Percentiles rank a stretch among this genome's conserved stretches.
Evolutionary conservation across 192 early-diverging fungal genomes (phyloP).

Genomic region (Coemansia sp.): DNA sequence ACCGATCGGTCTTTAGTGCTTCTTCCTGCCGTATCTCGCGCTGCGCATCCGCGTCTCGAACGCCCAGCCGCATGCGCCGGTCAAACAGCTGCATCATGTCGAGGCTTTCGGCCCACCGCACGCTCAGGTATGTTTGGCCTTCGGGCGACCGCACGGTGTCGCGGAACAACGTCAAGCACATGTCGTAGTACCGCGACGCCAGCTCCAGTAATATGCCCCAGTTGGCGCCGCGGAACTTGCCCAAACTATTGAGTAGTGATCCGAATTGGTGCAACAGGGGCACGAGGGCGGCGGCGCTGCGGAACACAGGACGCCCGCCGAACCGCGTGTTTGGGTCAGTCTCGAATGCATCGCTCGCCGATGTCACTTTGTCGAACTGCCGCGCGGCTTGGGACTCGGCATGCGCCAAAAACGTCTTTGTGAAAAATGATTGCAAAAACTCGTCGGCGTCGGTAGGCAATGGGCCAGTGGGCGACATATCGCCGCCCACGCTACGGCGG

Average conservation of each 20-base stretch:
- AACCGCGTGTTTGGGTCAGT: constrained; percentile 35
- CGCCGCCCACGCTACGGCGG: constrained; percentile 44
- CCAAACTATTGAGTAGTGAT: constrained; percentile 37
- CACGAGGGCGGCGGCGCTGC: constrained; percentile 45
- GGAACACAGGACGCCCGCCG: constrained; percentile 49
- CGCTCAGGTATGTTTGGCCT: constrained; percentile 45
- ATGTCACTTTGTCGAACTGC: constrained; percentile 39
- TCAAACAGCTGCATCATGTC: constrained; percentile 62
- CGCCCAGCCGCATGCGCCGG: constrained; percentile 23
- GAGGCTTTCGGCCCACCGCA: constrained; percentile 63
- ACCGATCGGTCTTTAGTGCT: constrained; percentile 75
- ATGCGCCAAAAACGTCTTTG: constrained; percentile 71
- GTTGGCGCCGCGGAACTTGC: constrained; percentile 44
- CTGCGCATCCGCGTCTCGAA: constrained; percentile 59
- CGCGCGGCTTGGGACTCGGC: constrained; percentile 82
- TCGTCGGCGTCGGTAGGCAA: constrained; percentile 44
- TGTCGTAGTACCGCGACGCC: constrained; percentile 41
- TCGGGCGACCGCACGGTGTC: constrained; percentile 47
- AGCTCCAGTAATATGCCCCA: constrained; percentile 51
- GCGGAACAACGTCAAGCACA: constrained; percentile 46
- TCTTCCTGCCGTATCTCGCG: constrained; percentile 77
- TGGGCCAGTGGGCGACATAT: constrained; percentile 20
- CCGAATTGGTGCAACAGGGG: constrained; percentile 47
- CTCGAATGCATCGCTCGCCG: constrained; percentile 46
- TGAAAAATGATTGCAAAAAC: constrained; percentile 63